A percentile compares a stretch with the other conserved stretches of the same genome.
Conservation (phyloP, 2,329 filamentous ascomycete genomes). For the Huntiella moniliformis region DNA sequence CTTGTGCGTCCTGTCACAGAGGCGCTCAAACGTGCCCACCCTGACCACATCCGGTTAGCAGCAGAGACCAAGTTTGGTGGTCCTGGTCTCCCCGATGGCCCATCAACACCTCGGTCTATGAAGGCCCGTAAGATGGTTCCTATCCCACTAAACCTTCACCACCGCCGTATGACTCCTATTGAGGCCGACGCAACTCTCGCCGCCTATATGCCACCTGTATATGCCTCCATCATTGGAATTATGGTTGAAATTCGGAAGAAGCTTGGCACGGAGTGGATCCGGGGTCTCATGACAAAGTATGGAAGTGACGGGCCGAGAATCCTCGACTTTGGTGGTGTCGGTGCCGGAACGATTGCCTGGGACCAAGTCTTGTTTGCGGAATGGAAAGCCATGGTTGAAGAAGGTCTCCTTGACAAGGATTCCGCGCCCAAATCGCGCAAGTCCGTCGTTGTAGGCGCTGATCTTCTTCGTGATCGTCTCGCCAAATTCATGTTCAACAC, state of each 20-base stretch:
- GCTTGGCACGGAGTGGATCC: constrained; percentile 52
- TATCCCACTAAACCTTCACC: constrained; percentile 43
- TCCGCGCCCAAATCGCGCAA: constrained; percentile 45
- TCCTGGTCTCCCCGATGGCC: constrained; percentile 53
- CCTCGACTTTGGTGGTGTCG: constrained; percentile 56
- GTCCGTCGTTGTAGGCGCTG: constrained; percentile 62
- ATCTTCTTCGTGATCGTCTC: constrained; percentile 54
- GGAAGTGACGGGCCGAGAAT: constrained; percentile 40
- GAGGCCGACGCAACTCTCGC: constrained; percentile 57
- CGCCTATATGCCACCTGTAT: constrained; percentile 50
- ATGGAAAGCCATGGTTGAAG: constrained; percentile 50
- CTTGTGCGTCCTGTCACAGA: constrained; percentile 51
- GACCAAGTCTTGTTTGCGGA: constrained; percentile 63
- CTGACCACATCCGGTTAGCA: constrained; percentile 54
- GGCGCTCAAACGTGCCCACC: constrained; percentile 48
- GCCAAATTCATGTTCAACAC: constrained; percentile 70
- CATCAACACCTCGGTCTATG: constrained; percentile 43
- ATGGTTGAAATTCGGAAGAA: constrained; percentile 58
- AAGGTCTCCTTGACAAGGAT: constrained; percentile 19
- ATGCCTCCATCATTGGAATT: constrained; percentile 46
- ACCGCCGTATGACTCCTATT: constrained; percentile 52
- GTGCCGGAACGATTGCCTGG: constrained; percentile 57
- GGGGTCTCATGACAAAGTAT: constrained; percentile 39
- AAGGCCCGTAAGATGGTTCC: constrained; percentile 41
- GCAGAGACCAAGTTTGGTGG: constrained; percentile 66